These are phyloP conservation scores for Knoxia roxburghii DNA, from an alignment of 257 asterid genomes.

Conservation along the genomic window DNA sequence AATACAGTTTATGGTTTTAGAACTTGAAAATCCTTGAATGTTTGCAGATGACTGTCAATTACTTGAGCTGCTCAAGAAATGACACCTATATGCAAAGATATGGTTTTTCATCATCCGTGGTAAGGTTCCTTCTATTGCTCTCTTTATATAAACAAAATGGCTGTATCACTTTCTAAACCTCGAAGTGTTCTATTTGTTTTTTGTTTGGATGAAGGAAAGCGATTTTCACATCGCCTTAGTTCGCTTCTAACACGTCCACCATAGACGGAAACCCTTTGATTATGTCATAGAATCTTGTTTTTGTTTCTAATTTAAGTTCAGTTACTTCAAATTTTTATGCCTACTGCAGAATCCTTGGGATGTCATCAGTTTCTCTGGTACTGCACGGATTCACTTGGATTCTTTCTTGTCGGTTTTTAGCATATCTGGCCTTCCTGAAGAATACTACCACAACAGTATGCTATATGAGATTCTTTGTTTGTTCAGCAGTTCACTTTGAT, in stretches of 20 bases:
- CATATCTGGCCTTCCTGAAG: conserved; percentile 85
- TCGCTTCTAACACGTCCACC: background rate
- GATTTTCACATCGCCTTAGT: background rate
- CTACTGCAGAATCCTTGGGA: conserved; percentile 96
- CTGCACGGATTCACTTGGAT: conserved; percentile 67
- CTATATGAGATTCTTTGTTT: conserved; percentile 17
- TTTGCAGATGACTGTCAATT: conserved; percentile 90
- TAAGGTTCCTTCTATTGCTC: conserved; percentile 27
- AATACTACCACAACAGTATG: conserved; percentile 79
- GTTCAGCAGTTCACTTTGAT: conserved; percentile 3
- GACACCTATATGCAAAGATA: conserved; percentile 78
- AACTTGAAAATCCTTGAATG: conserved; percentile 10
- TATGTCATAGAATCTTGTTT: background rate
- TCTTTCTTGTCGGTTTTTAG: conserved; percentile 87
- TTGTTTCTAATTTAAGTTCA: too few relatives aligned
- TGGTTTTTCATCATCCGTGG: conserved; percentile 97
- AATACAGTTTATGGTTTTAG: conserved; percentile 1
- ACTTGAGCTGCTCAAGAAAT: conserved; percentile 71
- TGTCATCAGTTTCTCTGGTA: conserved; percentile 76
- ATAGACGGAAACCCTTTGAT: background rate
- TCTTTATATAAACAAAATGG: background rate
- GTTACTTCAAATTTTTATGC: conserved; percentile 8
- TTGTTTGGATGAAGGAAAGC: background rate
- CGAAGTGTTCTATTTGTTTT: background rate
- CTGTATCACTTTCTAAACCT: background rate